Base-by-base conservation (phyloP, 176 grass and related monocot genomes). In the Oryza meyeriana region DNA sequence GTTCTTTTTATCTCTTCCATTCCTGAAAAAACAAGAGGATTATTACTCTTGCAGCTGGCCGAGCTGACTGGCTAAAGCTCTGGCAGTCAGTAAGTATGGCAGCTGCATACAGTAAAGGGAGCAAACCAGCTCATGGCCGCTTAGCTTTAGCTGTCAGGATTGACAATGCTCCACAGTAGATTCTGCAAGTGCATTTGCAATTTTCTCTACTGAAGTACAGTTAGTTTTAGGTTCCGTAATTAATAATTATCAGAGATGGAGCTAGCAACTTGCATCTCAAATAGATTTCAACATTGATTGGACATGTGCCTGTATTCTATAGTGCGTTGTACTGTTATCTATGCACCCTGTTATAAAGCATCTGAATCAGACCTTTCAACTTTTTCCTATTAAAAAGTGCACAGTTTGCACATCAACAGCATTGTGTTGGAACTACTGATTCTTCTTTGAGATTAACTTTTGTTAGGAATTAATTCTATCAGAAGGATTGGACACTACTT, bases 71-170 rank as follows among this genome's bases (percentile, higher is more conserved):
- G 81, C 73, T 38, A 4, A 75, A 79, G 77, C 61, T 14, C 35
- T 79, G 80, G 68, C 74, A 82, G 86, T 63, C 77, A 71, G 42
- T 82, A 94, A 94, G 84, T 89, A 84, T 57, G 39, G 12, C 84
- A 87, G 89, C 81, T 87, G 81, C 89, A 61, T 48, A 91, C 16
- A 94, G 27, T 40, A 84, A 91, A 64, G 41, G 76, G 86, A 18
- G 81, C 81, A 89, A 68, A 94, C 84, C 84, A 89, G 80, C 84
- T 94, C 82, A 69, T 78, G 80, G 68, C 81, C 85, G 55, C 89
- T 79, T 74, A 86, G 11, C 18, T 83, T 91, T 89, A 87, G 86
- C 28, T 82, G 72, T 65, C 70, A 26, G 70, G 80, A 69, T 91
- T 94, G 80, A 86, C 62, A 78, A 40, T 71, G 72, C 77, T 85